These are phyloP conservation scores for Ustilago hordei DNA, from an alignment of 1,284 basidiomycete genomes.

Conservation along the genomic window DNA sequence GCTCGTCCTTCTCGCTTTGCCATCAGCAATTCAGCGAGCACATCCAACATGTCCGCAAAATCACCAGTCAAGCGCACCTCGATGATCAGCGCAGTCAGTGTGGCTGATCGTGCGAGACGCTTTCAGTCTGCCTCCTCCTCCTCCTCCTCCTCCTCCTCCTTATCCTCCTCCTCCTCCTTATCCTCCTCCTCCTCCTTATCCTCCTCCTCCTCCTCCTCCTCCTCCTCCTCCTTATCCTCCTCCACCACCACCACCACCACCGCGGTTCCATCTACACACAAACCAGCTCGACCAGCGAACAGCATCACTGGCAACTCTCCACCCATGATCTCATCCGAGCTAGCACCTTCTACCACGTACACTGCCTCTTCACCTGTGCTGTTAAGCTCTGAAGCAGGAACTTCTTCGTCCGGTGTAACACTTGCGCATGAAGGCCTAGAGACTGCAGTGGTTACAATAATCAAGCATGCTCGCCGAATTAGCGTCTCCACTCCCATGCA, in stretches of 20 bases:
- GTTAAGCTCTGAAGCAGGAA: background rate
- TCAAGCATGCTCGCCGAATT: conserved; percentile 33
- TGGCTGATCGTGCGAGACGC: conserved; percentile 32
- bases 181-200: background rate
- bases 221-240: no score
- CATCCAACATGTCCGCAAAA: conserved; percentile 12
- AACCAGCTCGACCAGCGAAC: background rate
- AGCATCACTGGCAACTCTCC: conserved; percentile 6
- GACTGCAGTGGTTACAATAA: conserved; percentile 8
- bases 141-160: background rate
- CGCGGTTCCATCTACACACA: background rate
- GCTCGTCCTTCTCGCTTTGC: conserved; percentile 12
- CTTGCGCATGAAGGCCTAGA: background rate
- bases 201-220: background rate
- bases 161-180: background rate
- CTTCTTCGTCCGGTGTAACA: conserved; percentile 2
- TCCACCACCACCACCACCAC: background rate
- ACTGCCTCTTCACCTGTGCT: background rate
- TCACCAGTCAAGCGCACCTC: conserved; percentile 25
- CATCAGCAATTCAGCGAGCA: background rate
- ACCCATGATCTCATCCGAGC: background rate
- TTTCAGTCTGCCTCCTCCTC: conserved; percentile 15
- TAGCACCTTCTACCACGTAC: conserved; percentile 1
- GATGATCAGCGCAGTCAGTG: conserved; percentile 26
- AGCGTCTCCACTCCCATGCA: conserved; percentile 39